Evolutionary conservation across 768 basidiomycete genomes (phyloP).

Genomic region (Infundibulicybe gibba): DNA sequence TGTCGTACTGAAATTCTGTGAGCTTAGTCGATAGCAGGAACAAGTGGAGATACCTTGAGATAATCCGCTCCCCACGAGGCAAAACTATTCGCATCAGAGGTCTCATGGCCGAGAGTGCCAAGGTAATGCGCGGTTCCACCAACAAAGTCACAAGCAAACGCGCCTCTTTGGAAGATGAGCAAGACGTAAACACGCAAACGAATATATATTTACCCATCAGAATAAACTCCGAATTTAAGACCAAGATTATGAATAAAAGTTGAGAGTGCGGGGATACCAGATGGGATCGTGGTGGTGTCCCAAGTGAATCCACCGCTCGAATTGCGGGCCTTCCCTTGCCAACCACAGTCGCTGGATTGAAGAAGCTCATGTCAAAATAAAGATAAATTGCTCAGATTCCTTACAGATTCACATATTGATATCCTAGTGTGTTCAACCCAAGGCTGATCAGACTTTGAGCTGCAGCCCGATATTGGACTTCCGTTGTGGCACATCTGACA

Average conservation of each 20-base stretch:
- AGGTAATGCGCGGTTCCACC: conserved; percentile 41
- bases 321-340: conserved; percentile 40
- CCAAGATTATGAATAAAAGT: conserved; percentile 33
- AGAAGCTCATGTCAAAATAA: neutral
- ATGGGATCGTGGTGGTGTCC: conserved; percentile 34
- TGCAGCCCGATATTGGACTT: conserved; percentile 34
- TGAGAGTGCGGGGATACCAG: conserved; percentile 33
- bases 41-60: conserved; percentile 25
- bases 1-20: conserved; percentile 33
- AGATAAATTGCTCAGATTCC: neutral
- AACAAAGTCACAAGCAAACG: conserved; percentile 41
- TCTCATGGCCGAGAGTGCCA: conserved; percentile 43
- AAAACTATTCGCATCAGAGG: conserved; percentile 42
- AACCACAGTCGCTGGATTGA: conserved; percentile 43
- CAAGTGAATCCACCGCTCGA: conserved; percentile 40
- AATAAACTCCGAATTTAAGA: conserved; percentile 67
- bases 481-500: conserved; percentile 35
- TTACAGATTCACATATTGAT: conserved; percentile 40
- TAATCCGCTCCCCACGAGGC: conserved; percentile 48
- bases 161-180: conserved; percentile 25
- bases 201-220: conserved; percentile 29
- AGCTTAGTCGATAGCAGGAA: neutral
- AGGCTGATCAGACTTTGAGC: conserved; percentile 34
- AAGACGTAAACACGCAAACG: neutral
- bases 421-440: conserved; percentile 33